phyloP scores from a whole-genome alignment of 2,329 filamentous ascomycete genomes.

The Hysterium pulicare region DNA sequence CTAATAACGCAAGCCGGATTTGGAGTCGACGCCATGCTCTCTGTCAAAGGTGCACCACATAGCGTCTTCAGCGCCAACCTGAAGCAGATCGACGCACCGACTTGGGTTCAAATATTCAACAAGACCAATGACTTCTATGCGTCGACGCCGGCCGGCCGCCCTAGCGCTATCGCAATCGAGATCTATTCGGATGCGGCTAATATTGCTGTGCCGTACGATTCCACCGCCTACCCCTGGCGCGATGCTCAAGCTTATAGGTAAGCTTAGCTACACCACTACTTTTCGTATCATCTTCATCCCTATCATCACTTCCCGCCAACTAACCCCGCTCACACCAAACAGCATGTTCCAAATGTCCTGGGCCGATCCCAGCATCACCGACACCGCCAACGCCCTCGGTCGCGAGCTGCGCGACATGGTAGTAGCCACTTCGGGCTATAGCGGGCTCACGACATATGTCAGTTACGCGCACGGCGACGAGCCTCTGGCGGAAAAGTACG shows the following conservation, averaged over 20 bases:
- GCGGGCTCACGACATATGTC: conserved; percentile 18
- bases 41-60: background rate
- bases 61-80: background rate
- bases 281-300: no score
- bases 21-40: background rate
- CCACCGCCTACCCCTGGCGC: conserved; percentile 24
- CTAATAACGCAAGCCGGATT: background rate
- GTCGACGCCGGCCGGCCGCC: background rate
- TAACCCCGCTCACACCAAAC: background rate
- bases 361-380: background rate
- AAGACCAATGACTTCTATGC: background rate
- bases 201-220: conserved; percentile 7
- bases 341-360: background rate
- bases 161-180: background rate
- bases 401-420: background rate
- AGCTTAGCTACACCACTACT: background rate
- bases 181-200: conserved; percentile 4
- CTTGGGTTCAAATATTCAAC: background rate
- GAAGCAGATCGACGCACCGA: background rate
- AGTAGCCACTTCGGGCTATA: conserved; percentile 3
- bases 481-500: conserved; percentile 17
- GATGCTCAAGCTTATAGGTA: conserved; percentile 6
- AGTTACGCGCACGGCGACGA: conserved; percentile 31
- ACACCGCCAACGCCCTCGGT: background rate
- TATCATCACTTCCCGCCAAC: background rate